Evolutionary conservation across 1,284 basidiomycete genomes (phyloP).

Genomic region (Erythrobasidium hasegawianum): DNA sequence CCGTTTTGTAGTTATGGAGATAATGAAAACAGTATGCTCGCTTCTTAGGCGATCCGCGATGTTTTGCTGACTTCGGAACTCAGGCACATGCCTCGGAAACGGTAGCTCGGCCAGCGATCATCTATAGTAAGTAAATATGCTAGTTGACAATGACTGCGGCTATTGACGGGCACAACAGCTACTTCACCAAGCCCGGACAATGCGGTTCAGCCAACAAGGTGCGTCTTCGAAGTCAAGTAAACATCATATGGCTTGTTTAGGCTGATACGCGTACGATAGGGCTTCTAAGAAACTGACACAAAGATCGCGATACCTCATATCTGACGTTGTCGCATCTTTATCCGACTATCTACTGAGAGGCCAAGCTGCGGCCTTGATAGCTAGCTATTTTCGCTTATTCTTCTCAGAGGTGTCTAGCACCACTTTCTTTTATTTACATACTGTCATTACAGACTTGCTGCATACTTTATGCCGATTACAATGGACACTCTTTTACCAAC

Average conservation of each 20-base stretch:
- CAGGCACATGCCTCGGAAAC: conserved; percentile 31
- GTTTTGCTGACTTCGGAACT: not conserved
- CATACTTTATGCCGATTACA: too few relatives aligned
- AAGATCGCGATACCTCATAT: too few relatives aligned
- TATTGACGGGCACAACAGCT: not conserved
- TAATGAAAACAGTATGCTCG: conserved; percentile 10
- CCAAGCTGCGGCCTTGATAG: too few relatives aligned
- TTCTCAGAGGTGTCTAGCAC: too few relatives aligned
- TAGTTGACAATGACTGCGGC: not conserved
- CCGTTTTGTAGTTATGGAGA: conserved; percentile 28
- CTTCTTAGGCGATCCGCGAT: not conserved
- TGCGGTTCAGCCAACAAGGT: conserved; percentile 34
- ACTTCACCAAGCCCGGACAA: conserved; percentile 26
- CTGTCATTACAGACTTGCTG: conserved; percentile 1
- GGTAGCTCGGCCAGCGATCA: conserved; percentile 23
- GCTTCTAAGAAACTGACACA: too few relatives aligned
- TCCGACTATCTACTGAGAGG: too few relatives aligned
- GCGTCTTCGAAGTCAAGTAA: too few relatives aligned
- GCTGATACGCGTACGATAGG: too few relatives aligned
- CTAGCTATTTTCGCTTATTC: not conserved
- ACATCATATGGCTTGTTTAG: too few relatives aligned
- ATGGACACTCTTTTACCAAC: too few relatives aligned
- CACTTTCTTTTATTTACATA: not conserved
- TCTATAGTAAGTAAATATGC: not conserved
- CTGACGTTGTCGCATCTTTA: too few relatives aligned